phyloP scores from a whole-genome alignment of 2,329 filamentous ascomycete genomes.

The Trichoderma citrinoviride region DNA sequence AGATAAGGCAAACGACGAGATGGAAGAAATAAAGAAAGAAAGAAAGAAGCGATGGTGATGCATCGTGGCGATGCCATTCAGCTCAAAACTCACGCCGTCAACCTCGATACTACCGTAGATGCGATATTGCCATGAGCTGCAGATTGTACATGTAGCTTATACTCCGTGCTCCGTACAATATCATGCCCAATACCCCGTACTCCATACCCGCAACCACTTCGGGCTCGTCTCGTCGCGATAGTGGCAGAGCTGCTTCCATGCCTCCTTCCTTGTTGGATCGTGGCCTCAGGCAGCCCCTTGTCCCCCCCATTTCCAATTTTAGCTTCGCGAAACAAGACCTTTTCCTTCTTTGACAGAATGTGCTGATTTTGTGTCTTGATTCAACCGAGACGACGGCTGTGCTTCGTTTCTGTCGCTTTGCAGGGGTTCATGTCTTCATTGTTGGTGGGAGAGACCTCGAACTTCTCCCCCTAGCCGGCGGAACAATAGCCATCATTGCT shows the following conservation, averaged over 20 bases:
- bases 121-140: too few relatives aligned
- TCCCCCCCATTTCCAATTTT: not conserved
- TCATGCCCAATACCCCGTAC: not conserved
- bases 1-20: too few relatives aligned
- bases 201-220: not conserved
- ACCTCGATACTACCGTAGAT: not conserved
- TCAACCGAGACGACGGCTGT: not conserved
- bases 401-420: not conserved
- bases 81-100: not conserved
- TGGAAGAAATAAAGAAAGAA: too few relatives aligned
- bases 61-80: too few relatives aligned
- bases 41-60: too few relatives aligned
- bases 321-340: not conserved
- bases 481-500: not conserved
- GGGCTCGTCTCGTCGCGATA: not conserved
- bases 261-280: conserved; percentile 16
- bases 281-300: not conserved
- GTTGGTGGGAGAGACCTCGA: not conserved
- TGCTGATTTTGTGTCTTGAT: not conserved
- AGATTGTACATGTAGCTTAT: not conserved
- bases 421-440: not conserved
- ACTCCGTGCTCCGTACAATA: not conserved
- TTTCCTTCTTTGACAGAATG: not conserved
- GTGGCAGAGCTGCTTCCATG: not conserved
- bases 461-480: not conserved